Conservation (phyloP, 179 eudicot genomes). For the Beta lomatogona region DNA sequence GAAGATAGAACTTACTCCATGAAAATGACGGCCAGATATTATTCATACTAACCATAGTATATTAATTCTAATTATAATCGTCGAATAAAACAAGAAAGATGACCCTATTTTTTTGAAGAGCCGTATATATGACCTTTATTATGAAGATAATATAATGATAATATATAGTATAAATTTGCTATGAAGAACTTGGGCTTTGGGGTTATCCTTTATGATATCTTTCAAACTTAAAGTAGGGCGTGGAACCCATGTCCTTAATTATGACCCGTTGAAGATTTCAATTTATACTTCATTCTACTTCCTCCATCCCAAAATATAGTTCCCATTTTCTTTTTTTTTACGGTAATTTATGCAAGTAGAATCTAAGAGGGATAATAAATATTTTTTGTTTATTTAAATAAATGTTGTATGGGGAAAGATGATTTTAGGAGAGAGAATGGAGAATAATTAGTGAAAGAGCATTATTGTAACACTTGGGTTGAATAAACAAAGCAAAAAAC, state of each 20-base stretch:
- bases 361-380: no score
- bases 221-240: neutral
- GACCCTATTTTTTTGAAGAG: neutral
- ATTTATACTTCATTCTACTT: neutral
- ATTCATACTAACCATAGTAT: neutral
- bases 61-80: neutral
- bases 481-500: no score
- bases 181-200: conserved; percentile 2
- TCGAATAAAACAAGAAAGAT: conserved; percentile 7
- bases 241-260: conserved; percentile 15
- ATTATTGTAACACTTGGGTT: no score
- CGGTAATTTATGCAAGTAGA: no score
- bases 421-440: no score
- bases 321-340: no score
- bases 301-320: no score
- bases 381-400: no score
- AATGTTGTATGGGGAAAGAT: no score
- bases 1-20: conserved; percentile 3
- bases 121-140: neutral
- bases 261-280: neutral
- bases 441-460: no score
- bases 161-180: neutral
- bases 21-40: conserved; percentile 24
- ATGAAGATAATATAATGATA: neutral
- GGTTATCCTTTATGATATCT: neutral